These are phyloP conservation scores for Galerina marginata DNA, from an alignment of 768 basidiomycete genomes.

Conservation along the genomic window DNA sequence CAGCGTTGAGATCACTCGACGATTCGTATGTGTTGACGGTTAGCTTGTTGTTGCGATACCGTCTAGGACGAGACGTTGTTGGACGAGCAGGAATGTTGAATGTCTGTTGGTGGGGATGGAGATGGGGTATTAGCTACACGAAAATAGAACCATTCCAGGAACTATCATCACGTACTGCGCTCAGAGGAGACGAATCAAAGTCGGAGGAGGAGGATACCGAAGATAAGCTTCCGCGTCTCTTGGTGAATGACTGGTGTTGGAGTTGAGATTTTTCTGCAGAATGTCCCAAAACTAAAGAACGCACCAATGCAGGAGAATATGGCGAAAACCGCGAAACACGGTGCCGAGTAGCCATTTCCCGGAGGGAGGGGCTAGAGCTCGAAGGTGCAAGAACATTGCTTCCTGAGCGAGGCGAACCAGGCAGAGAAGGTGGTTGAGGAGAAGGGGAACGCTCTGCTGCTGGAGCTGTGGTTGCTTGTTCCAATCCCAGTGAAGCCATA, in stretches of 20 bases:
- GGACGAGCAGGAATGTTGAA: conserved; percentile 43
- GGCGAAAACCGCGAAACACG: conserved; percentile 52
- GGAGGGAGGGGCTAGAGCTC: conserved; percentile 50
- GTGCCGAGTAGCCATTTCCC: conserved; percentile 44
- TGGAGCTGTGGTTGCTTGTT: conserved; percentile 45
- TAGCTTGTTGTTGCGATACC: conserved; percentile 51
- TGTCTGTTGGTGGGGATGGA: conserved; percentile 27
- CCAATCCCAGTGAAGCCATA: conserved; percentile 82
- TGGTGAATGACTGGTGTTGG: conserved; percentile 39
- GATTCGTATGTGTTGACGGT: conserved; percentile 55
- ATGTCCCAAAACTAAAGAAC: conserved; percentile 21
- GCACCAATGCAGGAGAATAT: conserved; percentile 48
- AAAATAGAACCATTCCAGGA: conserved; percentile 9
- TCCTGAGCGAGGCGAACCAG: conserved; percentile 45
- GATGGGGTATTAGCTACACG: conserved; percentile 4
- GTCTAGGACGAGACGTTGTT: conserved; percentile 49
- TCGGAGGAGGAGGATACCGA: conserved; percentile 49
- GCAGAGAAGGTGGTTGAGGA: conserved; percentile 50
- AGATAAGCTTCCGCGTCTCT: conserved; percentile 52
- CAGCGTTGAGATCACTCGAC: conserved; percentile 57
- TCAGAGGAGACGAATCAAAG: conserved; percentile 41
- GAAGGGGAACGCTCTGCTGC: conserved; percentile 43
- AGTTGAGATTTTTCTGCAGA: conserved; percentile 9
- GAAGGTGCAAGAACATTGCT: conserved; percentile 35
- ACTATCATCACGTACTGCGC: conserved; percentile 25